A percentile compares a stretch with the other conserved stretches of the same genome.
phyloP scores from a whole-genome alignment of 1,139 yeast genomes.

The Yamadazyma sp. region DNA sequence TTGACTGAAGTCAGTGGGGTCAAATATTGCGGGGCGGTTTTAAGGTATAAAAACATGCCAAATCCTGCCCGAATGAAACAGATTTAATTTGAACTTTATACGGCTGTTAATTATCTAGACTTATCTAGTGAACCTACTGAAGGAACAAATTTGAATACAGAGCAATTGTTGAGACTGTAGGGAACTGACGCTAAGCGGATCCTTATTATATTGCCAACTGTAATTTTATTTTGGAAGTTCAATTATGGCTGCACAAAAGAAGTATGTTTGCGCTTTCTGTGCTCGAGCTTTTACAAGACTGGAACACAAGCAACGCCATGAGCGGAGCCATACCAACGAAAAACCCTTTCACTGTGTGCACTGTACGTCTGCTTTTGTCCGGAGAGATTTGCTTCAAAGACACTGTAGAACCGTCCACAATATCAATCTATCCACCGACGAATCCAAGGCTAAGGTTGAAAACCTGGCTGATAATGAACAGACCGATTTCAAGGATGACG shows the following conservation, averaged over 20 bases:
- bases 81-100: not conserved
- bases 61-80: not conserved
- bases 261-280: conserved; percentile 78
- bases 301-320: conserved; percentile 82
- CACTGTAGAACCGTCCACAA: conserved; percentile 79
- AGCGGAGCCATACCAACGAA: conserved; percentile 80
- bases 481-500: not conserved
- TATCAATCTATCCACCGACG: conserved; percentile 16
- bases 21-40: conserved; percentile 5
- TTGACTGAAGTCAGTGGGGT: conserved; percentile 2
- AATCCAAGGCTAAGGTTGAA: not conserved
- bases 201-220: conserved; percentile 11
- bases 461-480: not conserved
- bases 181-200: conserved; percentile 1
- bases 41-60: not conserved
- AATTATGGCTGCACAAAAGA: conserved; percentile 49
- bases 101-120: not conserved
- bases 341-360: conserved; percentile 76
- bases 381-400: conserved; percentile 72
- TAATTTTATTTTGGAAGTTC: not conserved
- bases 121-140: not conserved
- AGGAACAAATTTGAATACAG: not conserved
- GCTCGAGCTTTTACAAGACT: conserved; percentile 79
- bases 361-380: conserved; percentile 72
- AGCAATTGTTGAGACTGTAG: conserved; percentile 15